Base-by-base conservation (phyloP, 139 green algal genomes). In the Chlorella vulgaris region DNA sequence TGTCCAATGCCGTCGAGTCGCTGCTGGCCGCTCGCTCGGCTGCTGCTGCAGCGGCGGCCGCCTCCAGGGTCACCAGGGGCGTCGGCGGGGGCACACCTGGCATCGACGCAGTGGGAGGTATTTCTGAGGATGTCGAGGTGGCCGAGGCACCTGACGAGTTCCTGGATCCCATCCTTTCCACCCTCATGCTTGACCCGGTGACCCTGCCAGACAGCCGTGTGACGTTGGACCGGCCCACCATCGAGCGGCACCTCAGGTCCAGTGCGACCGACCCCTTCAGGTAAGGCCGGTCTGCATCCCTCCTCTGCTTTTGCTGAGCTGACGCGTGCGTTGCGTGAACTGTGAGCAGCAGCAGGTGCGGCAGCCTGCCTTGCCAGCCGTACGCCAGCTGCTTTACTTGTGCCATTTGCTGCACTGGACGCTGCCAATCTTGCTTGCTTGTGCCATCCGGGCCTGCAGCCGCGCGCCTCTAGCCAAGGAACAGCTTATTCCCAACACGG, bases 231-330 rank as follows among this genome's bases (percentile, higher is more conserved):
- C 85, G 92, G 10, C 50, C 82, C 24, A 95, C 90, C 42, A 90
- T 93, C 22, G 85, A 91, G 77, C 84, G 92, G 2, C 90, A 95
- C 84, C 83, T 96, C 53, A 62, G 91, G 38, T 77, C 65, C 29
- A 81, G 65, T 66, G 63, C 42, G 18, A 94, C 91, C 0, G 93
- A 97, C 83, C 93, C 93, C 36, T 97, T 96, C 86, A 93, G 79
- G 55, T 87, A 91, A 22, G 84, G 47, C 47, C n/a, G n/a, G n/a
- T n/a, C n/a, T n/a, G n/a, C n/a, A n/a, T n/a, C n/a, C n/a, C 82
- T 62, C 83, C 86, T 3, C 85, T 95, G 2, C 87, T 73, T 28
- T 42, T 86, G 68, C 80, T 88, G 61, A 2, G 28, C 61, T 19
- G 19, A n/a, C 33, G 28, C 60, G 28, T 67, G 60, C 60, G 7